phyloP scores from a whole-genome alignment of 73 alveolate genomes.

The Symbiodinium natans region DNA sequence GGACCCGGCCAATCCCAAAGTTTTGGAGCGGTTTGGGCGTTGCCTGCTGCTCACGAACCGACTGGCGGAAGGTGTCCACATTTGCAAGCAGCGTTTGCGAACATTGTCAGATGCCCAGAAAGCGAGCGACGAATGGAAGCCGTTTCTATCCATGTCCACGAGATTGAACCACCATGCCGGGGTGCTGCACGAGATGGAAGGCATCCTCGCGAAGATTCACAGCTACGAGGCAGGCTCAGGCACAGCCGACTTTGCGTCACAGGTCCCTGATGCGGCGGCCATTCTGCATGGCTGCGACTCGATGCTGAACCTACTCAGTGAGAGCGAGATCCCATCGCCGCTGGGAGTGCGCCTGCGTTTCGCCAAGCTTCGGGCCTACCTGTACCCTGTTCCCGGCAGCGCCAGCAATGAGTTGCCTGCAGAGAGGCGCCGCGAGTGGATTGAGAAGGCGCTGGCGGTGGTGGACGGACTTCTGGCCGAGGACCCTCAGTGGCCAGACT shows the following conservation, averaged over 20 bases:
- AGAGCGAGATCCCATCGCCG: conserved; percentile 37
- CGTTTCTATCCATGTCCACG: conserved; percentile 29
- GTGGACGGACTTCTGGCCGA: conserved; percentile 25
- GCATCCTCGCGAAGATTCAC: conserved; percentile 32
- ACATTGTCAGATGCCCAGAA: conserved; percentile 33
- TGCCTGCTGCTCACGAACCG: conserved; percentile 65
- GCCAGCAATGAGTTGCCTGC: background rate
- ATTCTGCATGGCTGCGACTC: conserved; percentile 70
- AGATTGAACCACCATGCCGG: conserved; percentile 82
- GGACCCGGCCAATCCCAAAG: conserved; percentile 65
- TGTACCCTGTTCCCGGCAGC: conserved; percentile 2
- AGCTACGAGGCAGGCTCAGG: background rate
- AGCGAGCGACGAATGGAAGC: conserved; percentile 45
- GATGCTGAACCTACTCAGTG: conserved; percentile 54
- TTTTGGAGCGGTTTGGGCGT: conserved; percentile 70
- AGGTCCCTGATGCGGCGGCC: conserved; percentile 46
- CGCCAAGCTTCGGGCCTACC: conserved; percentile 2
- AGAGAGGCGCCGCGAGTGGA: conserved; percentile 51
- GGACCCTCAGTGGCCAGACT: conserved; percentile 86
- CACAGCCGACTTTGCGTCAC: background rate
- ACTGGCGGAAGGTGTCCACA: conserved; percentile 64
- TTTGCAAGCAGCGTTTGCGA: conserved; percentile 23
- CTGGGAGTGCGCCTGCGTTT: conserved; percentile 84
- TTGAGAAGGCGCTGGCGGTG: conserved; percentile 19
- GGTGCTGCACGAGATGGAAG: conserved; percentile 73